phyloP scores from a whole-genome alignment of 106 monocot genomes.

The Dendrobium catenatum region DNA sequence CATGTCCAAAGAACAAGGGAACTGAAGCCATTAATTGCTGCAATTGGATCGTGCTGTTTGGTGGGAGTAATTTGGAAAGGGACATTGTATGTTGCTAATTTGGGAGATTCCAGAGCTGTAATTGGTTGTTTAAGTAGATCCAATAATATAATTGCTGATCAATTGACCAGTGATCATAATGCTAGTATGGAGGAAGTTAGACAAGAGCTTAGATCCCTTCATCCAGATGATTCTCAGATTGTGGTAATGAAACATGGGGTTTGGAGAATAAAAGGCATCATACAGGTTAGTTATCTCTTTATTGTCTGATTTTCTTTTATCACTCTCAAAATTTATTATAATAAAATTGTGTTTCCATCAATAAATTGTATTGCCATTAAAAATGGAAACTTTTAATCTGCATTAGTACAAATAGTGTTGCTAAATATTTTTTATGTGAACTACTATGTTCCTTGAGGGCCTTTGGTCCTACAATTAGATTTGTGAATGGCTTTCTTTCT shows the following conservation, averaged over 20 bases:
- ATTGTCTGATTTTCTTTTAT: background rate
- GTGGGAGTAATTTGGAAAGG: conserved; percentile 76
- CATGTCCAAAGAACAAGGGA: conserved; percentile 45
- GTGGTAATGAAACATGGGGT: conserved; percentile 67
- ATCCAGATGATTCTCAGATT: conserved; percentile 63
- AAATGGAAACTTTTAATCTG: too few species aligned
- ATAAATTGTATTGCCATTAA: too few species aligned
- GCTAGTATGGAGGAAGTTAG: conserved; percentile 62
- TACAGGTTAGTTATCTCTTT: conserved; percentile 38
- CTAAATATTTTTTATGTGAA: too few species aligned
- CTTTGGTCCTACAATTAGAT: background rate
- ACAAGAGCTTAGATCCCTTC: conserved; percentile 51
- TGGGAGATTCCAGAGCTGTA: conserved; percentile 85
- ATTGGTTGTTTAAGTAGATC: conserved; percentile 45
- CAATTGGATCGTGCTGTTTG: conserved; percentile 78
- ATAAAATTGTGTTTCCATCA: too few species aligned
- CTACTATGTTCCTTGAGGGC: background rate
- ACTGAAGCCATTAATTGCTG: conserved; percentile 50
- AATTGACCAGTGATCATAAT: conserved; percentile 69
- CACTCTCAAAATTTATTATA: too few species aligned
- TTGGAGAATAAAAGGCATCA: conserved; percentile 88
- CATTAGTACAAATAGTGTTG: too few species aligned
- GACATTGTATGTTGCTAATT: conserved; percentile 68
- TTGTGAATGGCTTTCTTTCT: too few species aligned
- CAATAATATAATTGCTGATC: conserved; percentile 55